Base-by-base conservation (phyloP, 2,329 filamentous ascomycete genomes). In the Fusarium sterilihyphosum region DNA sequence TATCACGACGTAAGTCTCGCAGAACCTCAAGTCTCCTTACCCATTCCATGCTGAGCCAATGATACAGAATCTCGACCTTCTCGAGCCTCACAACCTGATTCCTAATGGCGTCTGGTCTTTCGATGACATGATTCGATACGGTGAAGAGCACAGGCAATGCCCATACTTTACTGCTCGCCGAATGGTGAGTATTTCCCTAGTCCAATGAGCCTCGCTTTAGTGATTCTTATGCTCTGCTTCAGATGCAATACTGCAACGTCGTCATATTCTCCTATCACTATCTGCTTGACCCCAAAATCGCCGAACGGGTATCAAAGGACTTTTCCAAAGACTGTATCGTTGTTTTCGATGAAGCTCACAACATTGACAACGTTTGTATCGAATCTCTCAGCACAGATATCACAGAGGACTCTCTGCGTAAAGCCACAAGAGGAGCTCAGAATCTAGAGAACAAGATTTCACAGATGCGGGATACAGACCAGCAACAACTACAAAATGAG, bases 221-320 rank as follows among this genome's bases (percentile, higher is more conserved):
- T 26, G 24, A 26, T 43, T 33, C 40, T 62, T 33, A 53, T 35
- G 17, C 69, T 35, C 20, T 43, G 44, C 38, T 14, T 38, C 74
- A 95, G 93, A 98, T 99, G 96, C 93, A 96, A 79, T 98, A 95
- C 81, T 99, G 96, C 88, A 98, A 99, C 81, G 95, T 99, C 80
- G 98, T 99, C 80, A 99, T 99, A 76, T 99, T 99, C 85, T 99
- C 96, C 2, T 99, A 99, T 81, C 96, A 99, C 83, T 99, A 99
- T 80, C 90, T 99, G 7, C 90, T 99, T 22, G 97, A 99, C 79
- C 96, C 96, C 6, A 99, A 99, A 82, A 99, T 99, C 78, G 96
- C 96, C 18, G 96, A 99, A 81, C 85, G 96, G 66, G 95, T 98
- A 5, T 98, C 96, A 1, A 95, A 93, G 82, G 96, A 99, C 79